Evolutionary conservation across 2,329 filamentous ascomycete species (phyloP), one percentile per base, ranked within the genome.

Genomic region (Pseudopyricularia cyperi): DNA sequence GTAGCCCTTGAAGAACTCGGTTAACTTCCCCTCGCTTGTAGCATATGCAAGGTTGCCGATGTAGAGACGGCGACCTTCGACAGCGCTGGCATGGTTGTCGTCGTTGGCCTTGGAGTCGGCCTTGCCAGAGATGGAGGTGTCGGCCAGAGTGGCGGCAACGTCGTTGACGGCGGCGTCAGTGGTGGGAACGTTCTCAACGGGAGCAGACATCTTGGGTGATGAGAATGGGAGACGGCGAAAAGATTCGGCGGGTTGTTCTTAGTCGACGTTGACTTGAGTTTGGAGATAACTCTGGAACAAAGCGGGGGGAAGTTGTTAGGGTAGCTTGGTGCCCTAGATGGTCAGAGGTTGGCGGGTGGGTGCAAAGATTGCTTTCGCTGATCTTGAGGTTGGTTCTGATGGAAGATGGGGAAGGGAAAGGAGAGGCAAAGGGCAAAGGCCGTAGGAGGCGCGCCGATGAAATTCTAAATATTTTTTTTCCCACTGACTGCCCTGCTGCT

Each of bases 1-100:
- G 81, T 95, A 97, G 74, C 85, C 87, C 81, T 93, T 91, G 86
- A 98, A 98, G 82, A 98, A 98, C 65, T 93, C 87, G 81, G 94
- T 95, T 82, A 98, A 89, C 85, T 96, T 89, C 85, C 87, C 93
- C 87, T 97, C 93, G 72, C 89, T 95, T 84, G 93, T 97, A 85
- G 91, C 90, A 74, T 98, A 98, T 67, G 93, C 93, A 83, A 98
- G 87, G 81, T 98, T 98, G 80, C 93, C 93, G 79, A 98, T 97
- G 79, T 98, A 98, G 66, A 98, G 86, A 77, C 93, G 89, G 79
- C 93, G 89, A 72, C 93, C 91, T 80, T 98, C 93, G 73, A 91
- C 90, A 72, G 93, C 93, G 77, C 89, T 95, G 75, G 89, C 89
- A 71, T 93, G 85, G 68, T 93, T 89, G 71, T 90, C 89, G 72